These are phyloP conservation scores for Exophiala sideris DNA, from an alignment of 2,329 filamentous ascomycete genomes.

Conservation along the genomic window DNA sequence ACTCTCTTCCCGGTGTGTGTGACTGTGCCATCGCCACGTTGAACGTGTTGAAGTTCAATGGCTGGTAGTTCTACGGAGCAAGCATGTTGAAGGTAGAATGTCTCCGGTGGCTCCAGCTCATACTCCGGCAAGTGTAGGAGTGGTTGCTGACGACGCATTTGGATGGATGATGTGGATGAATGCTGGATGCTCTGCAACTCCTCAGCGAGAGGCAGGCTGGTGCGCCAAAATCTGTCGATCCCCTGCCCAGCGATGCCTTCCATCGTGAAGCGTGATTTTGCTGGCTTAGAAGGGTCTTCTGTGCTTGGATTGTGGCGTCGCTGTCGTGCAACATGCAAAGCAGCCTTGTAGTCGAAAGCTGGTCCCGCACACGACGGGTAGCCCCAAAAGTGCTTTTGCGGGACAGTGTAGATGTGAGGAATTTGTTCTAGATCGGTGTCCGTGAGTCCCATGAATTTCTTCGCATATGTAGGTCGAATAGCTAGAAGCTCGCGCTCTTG, in stretches of 20 bases:
- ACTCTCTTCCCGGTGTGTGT: background rate
- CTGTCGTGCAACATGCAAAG: constrained; percentile 1
- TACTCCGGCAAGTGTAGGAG: background rate
- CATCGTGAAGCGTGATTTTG: background rate
- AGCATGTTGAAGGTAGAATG: constrained; percentile 13
- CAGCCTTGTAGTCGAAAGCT: constrained; percentile 9
- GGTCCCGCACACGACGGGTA: background rate
- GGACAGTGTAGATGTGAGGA: constrained; percentile 6
- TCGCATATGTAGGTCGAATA: constrained; percentile 3
- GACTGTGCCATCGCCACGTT: background rate
- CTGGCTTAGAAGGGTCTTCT: background rate
- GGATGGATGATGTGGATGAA: constrained; percentile 1
- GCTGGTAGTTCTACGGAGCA: constrained; percentile 7
- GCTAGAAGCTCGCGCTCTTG: constrained; percentile 18
- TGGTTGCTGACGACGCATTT: constrained; percentile 8
- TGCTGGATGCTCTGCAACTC: constrained; percentile 7
- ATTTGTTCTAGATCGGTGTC: constrained; percentile 1
- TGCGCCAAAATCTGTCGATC: background rate
- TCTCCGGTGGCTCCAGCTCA: constrained; percentile 11
- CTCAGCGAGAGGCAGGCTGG: background rate
- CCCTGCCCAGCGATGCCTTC: background rate
- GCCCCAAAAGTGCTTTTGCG: constrained; percentile 16
- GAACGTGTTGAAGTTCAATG: background rate
- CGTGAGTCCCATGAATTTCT: constrained; percentile 3
- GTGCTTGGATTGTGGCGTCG: background rate